These are phyloP conservation scores for Podospora australis DNA, from an alignment of 495 filamentous ascomycete species.

Conservation along the genomic window DNA sequence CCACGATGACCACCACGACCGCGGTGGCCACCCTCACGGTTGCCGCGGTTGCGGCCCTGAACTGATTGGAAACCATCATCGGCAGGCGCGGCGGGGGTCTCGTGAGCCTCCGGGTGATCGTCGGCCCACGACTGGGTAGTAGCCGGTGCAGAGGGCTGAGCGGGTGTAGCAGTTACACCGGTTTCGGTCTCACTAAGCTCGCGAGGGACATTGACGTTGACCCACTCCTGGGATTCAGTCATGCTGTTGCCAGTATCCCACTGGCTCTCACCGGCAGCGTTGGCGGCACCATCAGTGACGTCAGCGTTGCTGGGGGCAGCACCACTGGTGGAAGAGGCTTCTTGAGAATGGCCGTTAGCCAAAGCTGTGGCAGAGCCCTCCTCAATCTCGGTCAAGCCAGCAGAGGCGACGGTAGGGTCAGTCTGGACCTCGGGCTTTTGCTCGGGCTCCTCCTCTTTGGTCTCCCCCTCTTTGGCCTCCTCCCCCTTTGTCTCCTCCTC, in stretches of 20 bases:
- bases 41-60: conserved; percentile 48
- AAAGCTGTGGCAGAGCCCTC: conserved; percentile 35
- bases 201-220: conserved; percentile 60
- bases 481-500: background rate
- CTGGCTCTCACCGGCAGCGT: conserved; percentile 59
- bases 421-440: conserved; percentile 46
- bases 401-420: conserved; percentile 73
- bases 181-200: conserved; percentile 68
- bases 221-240: conserved; percentile 63
- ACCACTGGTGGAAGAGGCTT: conserved; percentile 32
- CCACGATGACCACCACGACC: conserved; percentile 48
- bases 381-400: conserved; percentile 63
- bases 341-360: conserved; percentile 45
- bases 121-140: conserved; percentile 20
- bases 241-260: conserved; percentile 55
- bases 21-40: conserved; percentile 51
- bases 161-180: conserved; percentile 48
- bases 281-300: conserved; percentile 56
- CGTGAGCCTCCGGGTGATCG: conserved; percentile 17
- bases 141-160: conserved; percentile 42
- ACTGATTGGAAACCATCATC: conserved; percentile 69
- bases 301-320: conserved; percentile 46
- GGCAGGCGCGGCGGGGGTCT: conserved; percentile 7
- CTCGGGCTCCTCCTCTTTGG: conserved; percentile 11
- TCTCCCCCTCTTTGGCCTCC: background rate